Evolutionary conservation across 1,284 basidiomycete genomes (phyloP), one percentile per base, ranked within the genome.

Genomic region (Takashimella tepidaria): DNA sequence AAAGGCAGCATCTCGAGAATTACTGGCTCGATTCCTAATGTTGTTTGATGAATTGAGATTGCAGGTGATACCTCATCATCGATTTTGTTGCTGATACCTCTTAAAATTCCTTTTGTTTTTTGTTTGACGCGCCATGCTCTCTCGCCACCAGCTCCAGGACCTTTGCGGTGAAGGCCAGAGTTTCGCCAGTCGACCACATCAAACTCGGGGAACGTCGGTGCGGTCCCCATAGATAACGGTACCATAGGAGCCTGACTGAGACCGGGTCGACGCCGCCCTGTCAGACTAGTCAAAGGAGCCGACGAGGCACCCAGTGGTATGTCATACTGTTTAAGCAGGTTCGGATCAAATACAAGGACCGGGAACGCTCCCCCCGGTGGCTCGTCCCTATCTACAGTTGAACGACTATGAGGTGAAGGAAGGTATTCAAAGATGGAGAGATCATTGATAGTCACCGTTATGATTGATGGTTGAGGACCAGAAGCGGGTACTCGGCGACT

Each of bases 1-100:
- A 90, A 62, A 1, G 88, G 84, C 1, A 78, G 75, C 4, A 86
- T 53, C 19, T 75, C 45, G 4, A 68, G 31, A 1, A 42, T 16
- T 1, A 61, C 63, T 37, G 31, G 10, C 31, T 37, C 31, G 31
- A 16, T 37, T 8, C 31, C 31, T 37, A 16, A 37, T 37, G 31
- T 37, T 37, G 16, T 16, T 37, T 37, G 31, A 16, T 37, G 13
- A 10, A 44, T 20, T 10, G 11, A n/a, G 42, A 44, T 22, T 44
- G 42, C 21, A 20, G n/a, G 42, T 8, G 8, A 12, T 20, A 19
- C 8, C 42, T n/a, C 42, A 10, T 44, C 42, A 8, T 37, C 31
- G 31, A 37, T 37, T 37, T 37, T 37, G 10, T 8, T 8, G 16
- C 31, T 37, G 31, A 47, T 40, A 4, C 61, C 63, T 25, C 69